These are phyloP conservation scores for Moricandia moricandioides DNA, from an alignment of 345 rosid species.

Conservation along the genomic window DNA sequence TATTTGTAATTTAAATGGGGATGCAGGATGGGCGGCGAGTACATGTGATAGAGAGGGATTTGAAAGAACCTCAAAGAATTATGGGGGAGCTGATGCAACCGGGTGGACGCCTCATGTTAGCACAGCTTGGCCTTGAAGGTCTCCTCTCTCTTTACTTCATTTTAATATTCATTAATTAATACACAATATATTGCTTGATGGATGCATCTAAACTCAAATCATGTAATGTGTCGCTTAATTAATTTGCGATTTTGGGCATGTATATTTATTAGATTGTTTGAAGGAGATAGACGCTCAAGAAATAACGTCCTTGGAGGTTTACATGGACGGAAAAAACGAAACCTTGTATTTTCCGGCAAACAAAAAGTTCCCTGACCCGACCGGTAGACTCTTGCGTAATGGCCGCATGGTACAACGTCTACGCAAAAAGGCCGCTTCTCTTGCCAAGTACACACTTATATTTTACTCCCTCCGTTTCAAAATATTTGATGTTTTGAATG, in stretches of 20 bases:
- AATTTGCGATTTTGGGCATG: neutral
- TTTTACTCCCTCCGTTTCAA: no score
- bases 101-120: constrained; percentile 57
- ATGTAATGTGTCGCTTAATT: neutral
- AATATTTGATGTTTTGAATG: no score
- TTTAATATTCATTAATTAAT: neutral
- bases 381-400: constrained; percentile 35
- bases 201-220: neutral
- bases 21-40: constrained; percentile 63
- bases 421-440: constrained; percentile 37
- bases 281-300: constrained; percentile 37
- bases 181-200: neutral
- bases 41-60: constrained; percentile 60
- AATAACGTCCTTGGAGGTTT: neutral
- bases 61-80: constrained; percentile 56
- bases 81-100: constrained; percentile 72
- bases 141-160: neutral
- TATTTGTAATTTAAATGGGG: neutral
- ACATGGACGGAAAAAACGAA: constrained; percentile 26
- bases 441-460: constrained; percentile 24
- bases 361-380: constrained; percentile 18
- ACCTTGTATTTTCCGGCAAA: constrained; percentile 16
- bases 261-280: constrained; percentile 34
- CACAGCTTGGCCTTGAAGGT: constrained; percentile 67
- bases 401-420: constrained; percentile 33